Base-by-base conservation (phyloP, 2,329 filamentous ascomycete species). In the Cordyceps militaris region DNA sequence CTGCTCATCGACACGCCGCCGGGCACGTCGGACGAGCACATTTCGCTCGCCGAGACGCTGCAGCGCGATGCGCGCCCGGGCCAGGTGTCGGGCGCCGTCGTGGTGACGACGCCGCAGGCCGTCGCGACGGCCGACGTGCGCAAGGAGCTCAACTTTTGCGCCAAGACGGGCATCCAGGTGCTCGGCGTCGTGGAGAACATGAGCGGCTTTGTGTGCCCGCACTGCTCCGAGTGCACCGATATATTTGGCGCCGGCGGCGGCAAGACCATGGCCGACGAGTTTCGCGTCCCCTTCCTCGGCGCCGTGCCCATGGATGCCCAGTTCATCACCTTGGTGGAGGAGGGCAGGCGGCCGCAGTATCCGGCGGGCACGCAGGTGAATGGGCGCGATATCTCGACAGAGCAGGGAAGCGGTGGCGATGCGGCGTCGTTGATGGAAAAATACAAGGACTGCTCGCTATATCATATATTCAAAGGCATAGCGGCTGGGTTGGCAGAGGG, bases 161-260 rank as follows among this genome's bases (percentile, higher is more conserved):
- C 78, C 53, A 96, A 96, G 75, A 93, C 89, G 1, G 82, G 83
- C 30, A 86, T 96, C 50, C 78, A 80, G 2, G 84, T 95, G 36
- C 77, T 97, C 11, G 94, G 94, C 0, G 92, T 99, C 1, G 82
- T 99, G 47, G 94, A 99, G 75, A 99, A 99, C 70, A 97, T 99
- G 94, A 87, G 86, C 63, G 90, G 90, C 2, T 95, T 89, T 65
- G 88, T 94, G n/a, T 94, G 89, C 67, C 85, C 85, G 7, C 82
- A 87, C 67, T 88, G 85, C 71, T 82, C 82, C 51, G 91, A 97
- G 70, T 95, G 93, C 73, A 96, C 90, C 54, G 90, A 97, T 72
- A 83, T 97, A 53, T 99, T 99, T 70, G 91, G 87, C 53, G 92
- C 89, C 57, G 94, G 94, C 4, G 94, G 94, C 3, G 94, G 94